Conservation (phyloP, 2,329 filamentous ascomycete genomes). For the Metarhizium brunneum region DNA sequence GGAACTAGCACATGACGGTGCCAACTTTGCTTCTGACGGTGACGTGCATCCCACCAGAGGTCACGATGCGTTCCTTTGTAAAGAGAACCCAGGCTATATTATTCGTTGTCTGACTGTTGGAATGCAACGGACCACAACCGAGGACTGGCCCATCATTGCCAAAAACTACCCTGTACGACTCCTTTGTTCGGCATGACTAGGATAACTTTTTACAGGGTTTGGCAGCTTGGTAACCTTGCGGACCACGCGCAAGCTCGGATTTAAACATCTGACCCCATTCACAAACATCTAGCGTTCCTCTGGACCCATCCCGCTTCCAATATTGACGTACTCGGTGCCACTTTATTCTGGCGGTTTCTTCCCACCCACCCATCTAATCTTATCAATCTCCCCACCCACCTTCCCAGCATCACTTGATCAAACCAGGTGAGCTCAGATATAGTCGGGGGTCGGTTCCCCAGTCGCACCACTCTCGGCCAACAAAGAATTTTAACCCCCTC, state of each 20-base stretch:
- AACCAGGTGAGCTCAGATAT: not conserved
- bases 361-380: conserved; percentile 10
- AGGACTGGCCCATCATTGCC: not conserved
- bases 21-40: too few relatives aligned
- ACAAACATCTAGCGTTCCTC: too few relatives aligned
- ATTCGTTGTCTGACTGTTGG: too few relatives aligned
- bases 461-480: not conserved
- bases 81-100: too few relatives aligned
- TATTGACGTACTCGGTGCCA: not conserved
- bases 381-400: conserved; percentile 11
- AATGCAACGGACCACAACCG: not conserved
- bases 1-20: too few relatives aligned
- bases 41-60: too few relatives aligned
- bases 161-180: not conserved
- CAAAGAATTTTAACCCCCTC: not conserved
- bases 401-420: conserved; percentile 5
- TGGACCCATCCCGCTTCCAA: not conserved
- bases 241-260: not conserved
- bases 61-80: too few relatives aligned
- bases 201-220: not conserved
- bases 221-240: not conserved
- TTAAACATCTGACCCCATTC: not conserved
- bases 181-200: not conserved
- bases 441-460: not conserved
- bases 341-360: not conserved